Conservation (phyloP, 1,284 basidiomycete species). For the Pyrrhoderma lamaoense region DNA sequence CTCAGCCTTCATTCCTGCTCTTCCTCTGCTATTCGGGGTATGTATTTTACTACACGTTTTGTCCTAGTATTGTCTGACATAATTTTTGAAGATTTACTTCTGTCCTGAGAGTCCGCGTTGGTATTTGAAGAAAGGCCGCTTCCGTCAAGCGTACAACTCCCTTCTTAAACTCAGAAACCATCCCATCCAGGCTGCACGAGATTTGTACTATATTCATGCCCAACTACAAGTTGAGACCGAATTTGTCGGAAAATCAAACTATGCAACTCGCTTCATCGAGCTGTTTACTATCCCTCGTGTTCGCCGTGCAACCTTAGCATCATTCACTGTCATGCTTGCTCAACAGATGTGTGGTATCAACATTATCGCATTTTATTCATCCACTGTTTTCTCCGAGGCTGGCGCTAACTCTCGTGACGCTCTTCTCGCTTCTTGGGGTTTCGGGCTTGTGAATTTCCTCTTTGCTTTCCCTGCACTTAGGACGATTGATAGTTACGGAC, state of each 20-base stretch:
- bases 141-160: constrained; percentile 49
- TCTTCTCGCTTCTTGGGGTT: constrained; percentile 63
- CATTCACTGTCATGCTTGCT: constrained; percentile 60
- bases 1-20: constrained; percentile 46
- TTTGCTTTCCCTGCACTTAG: constrained; percentile 62
- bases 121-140: constrained; percentile 60
- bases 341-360: constrained; percentile 52
- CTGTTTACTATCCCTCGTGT: constrained; percentile 63
- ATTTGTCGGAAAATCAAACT: constrained; percentile 41
- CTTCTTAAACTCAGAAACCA: constrained; percentile 56
- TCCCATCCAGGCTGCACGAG: constrained; percentile 56
- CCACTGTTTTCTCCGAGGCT: constrained; percentile 56
- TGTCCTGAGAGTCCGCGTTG: constrained; percentile 60
- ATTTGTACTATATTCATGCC: constrained; percentile 51
- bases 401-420: constrained; percentile 43
- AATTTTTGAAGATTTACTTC: constrained; percentile 34
- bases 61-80: no score
- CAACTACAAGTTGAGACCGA: constrained; percentile 49
- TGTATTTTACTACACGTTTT: no score
- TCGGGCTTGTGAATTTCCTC: constrained; percentile 61
- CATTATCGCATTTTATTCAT: constrained; percentile 63
- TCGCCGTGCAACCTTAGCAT: constrained; percentile 62
- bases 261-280: constrained; percentile 44
- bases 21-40: constrained; percentile 37
- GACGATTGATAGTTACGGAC: constrained; percentile 51